phyloP scores from a whole-genome alignment of 2,329 filamentous ascomycete species.

The Diaporthe sp. region DNA sequence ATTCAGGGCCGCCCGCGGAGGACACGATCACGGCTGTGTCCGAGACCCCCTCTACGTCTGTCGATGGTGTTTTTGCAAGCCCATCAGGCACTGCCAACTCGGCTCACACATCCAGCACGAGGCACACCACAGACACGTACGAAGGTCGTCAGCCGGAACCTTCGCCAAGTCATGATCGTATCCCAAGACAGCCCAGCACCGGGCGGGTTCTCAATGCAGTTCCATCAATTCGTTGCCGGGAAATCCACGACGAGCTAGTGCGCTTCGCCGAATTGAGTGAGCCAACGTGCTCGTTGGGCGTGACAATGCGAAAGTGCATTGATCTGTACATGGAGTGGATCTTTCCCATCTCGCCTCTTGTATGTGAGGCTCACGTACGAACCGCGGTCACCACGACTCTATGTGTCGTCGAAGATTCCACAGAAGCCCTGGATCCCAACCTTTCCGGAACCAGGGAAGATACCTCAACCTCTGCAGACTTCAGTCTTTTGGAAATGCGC shows the following conservation, averaged over 20 bases:
- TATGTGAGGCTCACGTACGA: neutral
- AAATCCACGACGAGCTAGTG: neutral
- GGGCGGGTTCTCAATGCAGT: neutral
- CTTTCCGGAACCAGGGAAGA: neutral
- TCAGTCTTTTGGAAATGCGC: neutral
- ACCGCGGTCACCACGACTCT: neutral
- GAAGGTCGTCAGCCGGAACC: too few relatives aligned
- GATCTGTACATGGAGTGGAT: conserved; percentile 14
- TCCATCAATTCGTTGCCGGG: neutral
- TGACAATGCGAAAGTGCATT: neutral
- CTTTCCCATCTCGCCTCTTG: neutral
- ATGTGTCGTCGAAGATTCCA: too few relatives aligned
- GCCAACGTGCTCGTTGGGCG: neutral
- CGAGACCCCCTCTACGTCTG: neutral
- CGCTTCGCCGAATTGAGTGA: neutral
- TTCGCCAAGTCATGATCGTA: neutral
- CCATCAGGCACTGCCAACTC: neutral
- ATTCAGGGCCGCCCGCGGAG: neutral
- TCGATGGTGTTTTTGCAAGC: neutral
- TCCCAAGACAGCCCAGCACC: neutral
- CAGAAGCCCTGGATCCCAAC: neutral
- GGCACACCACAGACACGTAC: neutral
- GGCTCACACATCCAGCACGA: neutral
- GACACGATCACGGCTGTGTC: neutral
- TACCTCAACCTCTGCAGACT: neutral